Conservation (phyloP, 192 early-diverging fungal species). For the Coemansia brasiliensis region DNA sequence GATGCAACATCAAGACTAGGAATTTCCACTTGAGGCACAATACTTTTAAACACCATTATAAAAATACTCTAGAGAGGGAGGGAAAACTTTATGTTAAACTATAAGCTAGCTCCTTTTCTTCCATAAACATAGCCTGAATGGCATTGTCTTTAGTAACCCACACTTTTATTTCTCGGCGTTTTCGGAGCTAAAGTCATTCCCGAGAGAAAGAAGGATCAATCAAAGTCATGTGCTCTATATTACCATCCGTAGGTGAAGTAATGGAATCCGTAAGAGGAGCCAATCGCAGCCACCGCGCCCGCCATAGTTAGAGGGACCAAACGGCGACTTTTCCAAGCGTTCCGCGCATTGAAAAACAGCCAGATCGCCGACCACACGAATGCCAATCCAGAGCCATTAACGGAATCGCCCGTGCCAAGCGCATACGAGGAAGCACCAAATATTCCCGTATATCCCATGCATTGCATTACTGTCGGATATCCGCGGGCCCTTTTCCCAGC, state of each 20-base stretch:
- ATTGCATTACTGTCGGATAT: slow-evolving; percentile 44
- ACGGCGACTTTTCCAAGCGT: slow-evolving; percentile 18
- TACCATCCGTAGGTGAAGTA: slow-evolving; percentile 21
- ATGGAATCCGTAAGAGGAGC: slow-evolving; percentile 36
- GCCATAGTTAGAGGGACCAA: slow-evolving; percentile 30
- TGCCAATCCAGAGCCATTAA: slow-evolving; percentile 41
- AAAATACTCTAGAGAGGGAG: not conserved
- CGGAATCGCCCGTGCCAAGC: slow-evolving; percentile 27
- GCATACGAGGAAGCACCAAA: slow-evolving; percentile 40
- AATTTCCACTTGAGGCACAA: slow-evolving; percentile 25
- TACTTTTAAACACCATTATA: slow-evolving; percentile 40
- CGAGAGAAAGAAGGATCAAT: not conserved
- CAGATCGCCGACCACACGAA: slow-evolving; percentile 43
- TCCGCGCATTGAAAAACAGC: slow-evolving; percentile 51
- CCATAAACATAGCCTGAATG: too few relatives aligned
- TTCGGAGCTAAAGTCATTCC: not conserved
- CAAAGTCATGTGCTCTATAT: not conserved
- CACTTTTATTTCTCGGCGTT: too few relatives aligned
- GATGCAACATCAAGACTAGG: slow-evolving; percentile 24
- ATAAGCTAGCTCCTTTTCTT: too few relatives aligned
- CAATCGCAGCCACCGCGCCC: slow-evolving; percentile 12
- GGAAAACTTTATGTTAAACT: too few relatives aligned
- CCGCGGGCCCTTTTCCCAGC: slow-evolving; percentile 20
- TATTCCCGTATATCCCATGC: slow-evolving; percentile 32
- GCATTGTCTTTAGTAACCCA: too few relatives aligned